Conservation (phyloP, 345 rosid genomes). For the Raphanus sativus region DNA sequence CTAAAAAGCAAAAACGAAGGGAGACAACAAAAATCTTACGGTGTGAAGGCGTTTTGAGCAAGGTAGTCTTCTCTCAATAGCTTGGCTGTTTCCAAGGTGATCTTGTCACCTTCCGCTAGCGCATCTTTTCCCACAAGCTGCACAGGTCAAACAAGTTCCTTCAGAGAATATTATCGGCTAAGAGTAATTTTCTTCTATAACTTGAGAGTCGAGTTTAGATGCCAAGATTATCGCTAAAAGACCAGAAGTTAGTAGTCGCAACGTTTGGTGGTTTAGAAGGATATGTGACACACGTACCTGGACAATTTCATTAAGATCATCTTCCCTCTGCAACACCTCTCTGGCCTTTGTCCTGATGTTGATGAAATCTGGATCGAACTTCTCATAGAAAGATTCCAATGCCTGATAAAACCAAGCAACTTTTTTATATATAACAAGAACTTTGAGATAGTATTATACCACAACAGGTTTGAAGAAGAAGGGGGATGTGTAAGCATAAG, state of each 20-base stretch:
- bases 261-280: neutral
- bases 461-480: neutral
- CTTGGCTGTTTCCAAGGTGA: slow-evolving; percentile 94
- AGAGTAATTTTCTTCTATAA: neutral
- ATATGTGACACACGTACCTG: slow-evolving; percentile 54
- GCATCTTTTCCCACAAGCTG: slow-evolving; percentile 99
- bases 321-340: slow-evolving; percentile 99
- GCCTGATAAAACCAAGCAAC: slow-evolving; percentile 53
- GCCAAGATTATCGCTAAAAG: neutral
- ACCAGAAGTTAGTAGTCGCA: neutral
- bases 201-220: neutral
- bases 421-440: slow-evolving; percentile 1
- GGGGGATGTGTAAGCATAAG: slow-evolving; percentile 28
- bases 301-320: slow-evolving; percentile 98
- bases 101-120: slow-evolving; percentile 90
- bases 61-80: slow-evolving; percentile 98
- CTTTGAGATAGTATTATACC: neutral
- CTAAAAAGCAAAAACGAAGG: neutral
- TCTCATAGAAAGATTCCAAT: slow-evolving; percentile 93
- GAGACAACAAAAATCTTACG: slow-evolving; percentile 53
- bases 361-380: slow-evolving; percentile 96
- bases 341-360: slow-evolving; percentile 98
- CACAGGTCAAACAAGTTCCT: neutral
- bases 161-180: too few species aligned
- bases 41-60: slow-evolving; percentile 98